Evolutionary conservation across 2,329 filamentous ascomycete species (phyloP).

Genomic region (Colletotrichum sidae): DNA sequence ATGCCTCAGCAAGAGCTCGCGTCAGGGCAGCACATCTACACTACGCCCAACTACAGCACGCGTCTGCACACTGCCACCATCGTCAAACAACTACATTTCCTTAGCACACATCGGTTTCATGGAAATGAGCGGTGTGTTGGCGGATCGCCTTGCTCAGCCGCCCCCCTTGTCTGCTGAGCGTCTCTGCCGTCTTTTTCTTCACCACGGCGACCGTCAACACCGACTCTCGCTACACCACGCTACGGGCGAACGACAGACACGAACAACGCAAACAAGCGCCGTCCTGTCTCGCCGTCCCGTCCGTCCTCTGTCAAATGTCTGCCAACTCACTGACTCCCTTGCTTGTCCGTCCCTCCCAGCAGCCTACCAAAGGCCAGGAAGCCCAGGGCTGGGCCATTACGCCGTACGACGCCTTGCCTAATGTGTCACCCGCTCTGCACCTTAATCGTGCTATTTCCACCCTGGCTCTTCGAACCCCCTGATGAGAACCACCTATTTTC

Average conservation of each 20-base stretch:
- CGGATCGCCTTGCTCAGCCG: slow-evolving; percentile 28
- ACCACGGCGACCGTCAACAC: not conserved
- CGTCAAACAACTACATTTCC: no score
- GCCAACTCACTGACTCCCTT: slow-evolving; percentile 29
- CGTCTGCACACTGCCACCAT: not conserved
- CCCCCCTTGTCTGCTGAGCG: slow-evolving; percentile 16
- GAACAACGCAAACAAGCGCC: slow-evolving; percentile 1
- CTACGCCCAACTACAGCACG: not conserved
- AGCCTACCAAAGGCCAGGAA: slow-evolving; percentile 23
- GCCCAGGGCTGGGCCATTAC: slow-evolving; percentile 14
- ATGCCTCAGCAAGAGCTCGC: not conserved
- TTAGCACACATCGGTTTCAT: not conserved
- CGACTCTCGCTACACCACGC: not conserved
- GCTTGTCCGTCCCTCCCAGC: slow-evolving; percentile 26
- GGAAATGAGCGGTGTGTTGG: slow-evolving; percentile 38
- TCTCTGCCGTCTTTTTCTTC: no score
- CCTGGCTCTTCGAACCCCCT: slow-evolving; percentile 24
- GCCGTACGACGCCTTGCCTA: slow-evolving; percentile 29
- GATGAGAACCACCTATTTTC: slow-evolving; percentile 15
- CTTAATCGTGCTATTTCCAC: slow-evolving; percentile 32
- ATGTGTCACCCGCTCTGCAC: slow-evolving; percentile 29
- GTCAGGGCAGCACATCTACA: not conserved
- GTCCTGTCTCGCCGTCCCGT: slow-evolving; percentile 25
- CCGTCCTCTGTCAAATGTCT: slow-evolving; percentile 20
- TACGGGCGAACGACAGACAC: not conserved